Conservation (phyloP, 1,139 yeast species). For the Hemisphaericaspora xylofermentans region DNA sequence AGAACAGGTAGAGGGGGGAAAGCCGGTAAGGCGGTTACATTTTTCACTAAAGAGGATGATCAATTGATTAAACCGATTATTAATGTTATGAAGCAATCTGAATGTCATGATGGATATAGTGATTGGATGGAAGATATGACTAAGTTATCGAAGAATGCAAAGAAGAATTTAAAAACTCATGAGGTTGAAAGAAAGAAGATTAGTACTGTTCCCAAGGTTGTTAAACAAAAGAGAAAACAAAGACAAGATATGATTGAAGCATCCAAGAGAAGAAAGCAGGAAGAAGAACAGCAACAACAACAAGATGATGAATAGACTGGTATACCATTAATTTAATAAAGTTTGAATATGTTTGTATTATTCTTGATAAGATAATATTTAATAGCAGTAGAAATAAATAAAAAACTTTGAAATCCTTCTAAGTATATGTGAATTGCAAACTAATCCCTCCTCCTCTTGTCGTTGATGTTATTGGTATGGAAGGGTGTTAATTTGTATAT, state of each 20-base stretch:
- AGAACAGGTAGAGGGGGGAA: slow-evolving; percentile 98
- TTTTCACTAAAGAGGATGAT: slow-evolving; percentile 88
- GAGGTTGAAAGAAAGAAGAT: slow-evolving; percentile 70
- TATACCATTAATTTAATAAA: neutral
- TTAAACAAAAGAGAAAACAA: slow-evolving; percentile 63
- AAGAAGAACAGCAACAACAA: slow-evolving; percentile 3
- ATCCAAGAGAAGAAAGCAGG: slow-evolving; percentile 61
- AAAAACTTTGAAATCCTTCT: neutral
- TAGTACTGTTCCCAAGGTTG: slow-evolving; percentile 79
- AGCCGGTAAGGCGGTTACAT: slow-evolving; percentile 82
- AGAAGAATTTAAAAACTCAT: slow-evolving; percentile 59
- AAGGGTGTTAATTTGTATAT: neutral
- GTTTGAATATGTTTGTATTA: neutral
- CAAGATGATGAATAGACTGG: neutral
- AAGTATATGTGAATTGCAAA: neutral
- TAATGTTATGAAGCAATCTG: slow-evolving; percentile 94
- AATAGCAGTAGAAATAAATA: neutral
- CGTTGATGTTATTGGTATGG: neutral
- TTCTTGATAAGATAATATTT: too few relatives aligned
- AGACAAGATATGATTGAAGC: slow-evolving; percentile 75
- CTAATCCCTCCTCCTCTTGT: neutral
- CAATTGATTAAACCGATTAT: slow-evolving; percentile 76
- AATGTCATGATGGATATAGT: slow-evolving; percentile 62
- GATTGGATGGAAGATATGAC: slow-evolving; percentile 80
- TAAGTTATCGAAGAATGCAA: slow-evolving; percentile 68